Evolutionary conservation across 2,329 filamentous ascomycete species (phyloP).

Genomic region (Teratosphaeria gauchensis): DNA sequence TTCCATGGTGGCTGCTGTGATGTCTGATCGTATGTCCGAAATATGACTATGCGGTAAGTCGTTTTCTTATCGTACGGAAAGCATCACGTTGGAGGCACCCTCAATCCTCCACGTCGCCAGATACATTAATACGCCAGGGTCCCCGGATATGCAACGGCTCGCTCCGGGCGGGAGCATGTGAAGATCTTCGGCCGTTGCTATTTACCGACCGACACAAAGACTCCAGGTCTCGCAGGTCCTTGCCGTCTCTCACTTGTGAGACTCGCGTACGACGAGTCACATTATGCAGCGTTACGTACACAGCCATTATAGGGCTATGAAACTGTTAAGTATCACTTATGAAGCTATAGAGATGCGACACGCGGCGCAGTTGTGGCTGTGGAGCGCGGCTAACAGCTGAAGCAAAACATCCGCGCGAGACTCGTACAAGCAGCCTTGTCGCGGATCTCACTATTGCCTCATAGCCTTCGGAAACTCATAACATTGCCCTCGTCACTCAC

Average conservation of each 20-base stretch:
- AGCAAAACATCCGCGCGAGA: not conserved
- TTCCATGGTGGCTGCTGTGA: conserved; percentile 15
- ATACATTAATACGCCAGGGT: not conserved
- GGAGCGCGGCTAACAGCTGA: not conserved
- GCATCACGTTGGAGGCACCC: not conserved
- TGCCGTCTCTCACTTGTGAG: not conserved
- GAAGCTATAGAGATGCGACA: not conserved
- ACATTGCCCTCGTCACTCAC: not conserved
- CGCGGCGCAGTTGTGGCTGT: not conserved
- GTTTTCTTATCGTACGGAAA: too few relatives aligned
- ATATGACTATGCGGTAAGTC: too few relatives aligned
- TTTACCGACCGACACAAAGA: not conserved
- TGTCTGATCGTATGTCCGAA: not conserved
- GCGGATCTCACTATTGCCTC: not conserved
- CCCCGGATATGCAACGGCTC: not conserved
- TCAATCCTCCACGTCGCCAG: not conserved
- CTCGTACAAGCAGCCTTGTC: not conserved
- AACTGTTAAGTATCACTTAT: not conserved
- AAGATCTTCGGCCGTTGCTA: not conserved
- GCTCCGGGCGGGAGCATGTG: not conserved
- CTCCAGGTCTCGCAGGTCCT: not conserved
- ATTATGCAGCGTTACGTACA: not conserved
- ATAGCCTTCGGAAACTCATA: not conserved
- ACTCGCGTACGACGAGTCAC: not conserved
- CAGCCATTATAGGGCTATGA: not conserved